Evolutionary conservation across 352 stramenopile species (phyloP).

Genomic region (Phytophthora aleatoria): DNA sequence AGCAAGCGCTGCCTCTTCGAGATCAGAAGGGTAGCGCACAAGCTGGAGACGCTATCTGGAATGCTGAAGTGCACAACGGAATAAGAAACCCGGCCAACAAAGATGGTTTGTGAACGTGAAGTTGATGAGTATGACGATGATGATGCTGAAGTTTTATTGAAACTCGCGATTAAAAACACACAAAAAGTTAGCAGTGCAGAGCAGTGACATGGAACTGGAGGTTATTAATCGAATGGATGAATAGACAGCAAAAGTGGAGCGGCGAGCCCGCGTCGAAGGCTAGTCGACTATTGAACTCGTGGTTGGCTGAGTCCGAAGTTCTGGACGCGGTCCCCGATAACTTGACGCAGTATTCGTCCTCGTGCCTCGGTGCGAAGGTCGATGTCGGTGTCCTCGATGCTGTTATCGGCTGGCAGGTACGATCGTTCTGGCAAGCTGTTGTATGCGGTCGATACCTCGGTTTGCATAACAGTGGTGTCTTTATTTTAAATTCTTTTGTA

Average conservation of each 20-base stretch:
- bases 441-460: not conserved
- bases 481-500: not conserved
- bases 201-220: not conserved
- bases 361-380: not conserved
- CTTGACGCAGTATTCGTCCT: not conserved
- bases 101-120: not conserved
- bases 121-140: not conserved
- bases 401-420: not conserved
- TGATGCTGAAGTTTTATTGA: not conserved
- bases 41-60: not conserved
- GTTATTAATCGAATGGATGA: not conserved
- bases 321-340: conserved; percentile 3
- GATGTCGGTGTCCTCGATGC: not conserved
- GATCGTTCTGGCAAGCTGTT: not conserved
- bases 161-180: not conserved
- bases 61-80: not conserved
- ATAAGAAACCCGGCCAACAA: not conserved
- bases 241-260: not conserved
- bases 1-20: not conserved
- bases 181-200: not conserved
- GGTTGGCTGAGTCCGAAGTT: not conserved
- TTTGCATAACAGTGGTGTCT: no score
- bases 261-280: not conserved
- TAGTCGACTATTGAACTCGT: not conserved
- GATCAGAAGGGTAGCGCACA: not conserved